phyloP scores from a whole-genome alignment of 192 early-diverging fungal genomes.

The Pilobolus umbonatus region DNA sequence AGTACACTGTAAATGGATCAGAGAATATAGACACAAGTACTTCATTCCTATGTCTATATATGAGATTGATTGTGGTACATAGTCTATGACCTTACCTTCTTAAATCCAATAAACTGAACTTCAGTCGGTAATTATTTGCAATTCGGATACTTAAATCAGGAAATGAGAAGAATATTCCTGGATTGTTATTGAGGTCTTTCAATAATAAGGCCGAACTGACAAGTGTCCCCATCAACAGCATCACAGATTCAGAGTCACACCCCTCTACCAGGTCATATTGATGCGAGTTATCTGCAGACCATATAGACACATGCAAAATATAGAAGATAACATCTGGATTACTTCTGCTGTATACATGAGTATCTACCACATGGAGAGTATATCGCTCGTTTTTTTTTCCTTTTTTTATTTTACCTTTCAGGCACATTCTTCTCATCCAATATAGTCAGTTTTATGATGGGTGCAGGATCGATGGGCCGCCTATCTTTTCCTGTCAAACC shows the following conservation, averaged over 20 bases:
- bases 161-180: constrained; percentile 90
- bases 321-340: constrained; percentile 2
- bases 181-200: constrained; percentile 70
- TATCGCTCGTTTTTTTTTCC: too few relatives aligned
- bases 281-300: constrained; percentile 11
- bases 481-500: constrained; percentile 41
- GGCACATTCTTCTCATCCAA: constrained; percentile 9
- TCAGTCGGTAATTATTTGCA: constrained; percentile 63
- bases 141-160: constrained; percentile 86
- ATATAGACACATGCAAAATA: not conserved
- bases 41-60: not conserved
- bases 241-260: constrained; percentile 68
- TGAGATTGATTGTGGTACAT: too few relatives aligned
- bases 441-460: constrained; percentile 50
- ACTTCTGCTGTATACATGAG: not conserved
- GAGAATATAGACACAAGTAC: not conserved
- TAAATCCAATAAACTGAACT: constrained; percentile 12
- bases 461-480: constrained; percentile 72
- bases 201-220: constrained; percentile 80
- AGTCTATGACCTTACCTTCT: not conserved
- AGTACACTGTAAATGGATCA: constrained; percentile 14
- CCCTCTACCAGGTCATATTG: constrained; percentile 18
- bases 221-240: constrained; percentile 70
- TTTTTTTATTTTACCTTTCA: not conserved
- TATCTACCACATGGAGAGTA: not conserved